phyloP scores from a whole-genome alignment of 495 filamentous ascomycete genomes.

The Parathielavia hyrcaniae region DNA sequence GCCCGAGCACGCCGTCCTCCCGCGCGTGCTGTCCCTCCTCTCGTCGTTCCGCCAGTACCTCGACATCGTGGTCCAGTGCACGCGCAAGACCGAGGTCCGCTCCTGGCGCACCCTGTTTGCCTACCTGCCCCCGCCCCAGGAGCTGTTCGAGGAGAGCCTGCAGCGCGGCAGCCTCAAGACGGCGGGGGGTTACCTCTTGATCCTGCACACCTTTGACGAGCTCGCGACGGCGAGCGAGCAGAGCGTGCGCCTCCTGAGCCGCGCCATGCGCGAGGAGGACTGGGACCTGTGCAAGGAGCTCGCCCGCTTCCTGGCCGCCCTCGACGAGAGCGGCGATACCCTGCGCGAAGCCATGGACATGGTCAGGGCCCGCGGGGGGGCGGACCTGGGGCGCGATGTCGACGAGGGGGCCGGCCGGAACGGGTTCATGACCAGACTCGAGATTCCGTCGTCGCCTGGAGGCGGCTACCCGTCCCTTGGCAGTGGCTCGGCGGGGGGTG shows the following conservation, averaged over 20 bases:
- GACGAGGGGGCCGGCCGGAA: constrained; percentile 32
- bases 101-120: constrained; percentile 92
- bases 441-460: constrained; percentile 44
- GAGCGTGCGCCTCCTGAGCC: constrained; percentile 72
- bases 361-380: constrained; percentile 51
- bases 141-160: constrained; percentile 87
- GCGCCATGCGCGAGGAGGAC: constrained; percentile 76
- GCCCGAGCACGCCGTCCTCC: constrained; percentile 68
- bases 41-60: constrained; percentile 85
- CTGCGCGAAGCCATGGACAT: constrained; percentile 70
- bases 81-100: constrained; percentile 90
- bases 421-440: constrained; percentile 48
- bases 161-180: constrained; percentile 83
- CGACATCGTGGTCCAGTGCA: constrained; percentile 95
- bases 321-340: constrained; percentile 81
- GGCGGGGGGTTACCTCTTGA: constrained; percentile 91
- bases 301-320: constrained; percentile 82
- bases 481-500: constrained; percentile 9
- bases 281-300: constrained; percentile 98
- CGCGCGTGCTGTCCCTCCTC: constrained; percentile 80
- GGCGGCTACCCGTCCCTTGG: constrained; percentile 28
- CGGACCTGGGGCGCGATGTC: constrained; percentile 26
- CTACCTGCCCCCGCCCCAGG: constrained; percentile 79
- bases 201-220: constrained; percentile 90
- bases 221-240: constrained; percentile 70